phyloP scores from a whole-genome alignment of 805 yeast genomes.

The Kuraishia cidri region DNA sequence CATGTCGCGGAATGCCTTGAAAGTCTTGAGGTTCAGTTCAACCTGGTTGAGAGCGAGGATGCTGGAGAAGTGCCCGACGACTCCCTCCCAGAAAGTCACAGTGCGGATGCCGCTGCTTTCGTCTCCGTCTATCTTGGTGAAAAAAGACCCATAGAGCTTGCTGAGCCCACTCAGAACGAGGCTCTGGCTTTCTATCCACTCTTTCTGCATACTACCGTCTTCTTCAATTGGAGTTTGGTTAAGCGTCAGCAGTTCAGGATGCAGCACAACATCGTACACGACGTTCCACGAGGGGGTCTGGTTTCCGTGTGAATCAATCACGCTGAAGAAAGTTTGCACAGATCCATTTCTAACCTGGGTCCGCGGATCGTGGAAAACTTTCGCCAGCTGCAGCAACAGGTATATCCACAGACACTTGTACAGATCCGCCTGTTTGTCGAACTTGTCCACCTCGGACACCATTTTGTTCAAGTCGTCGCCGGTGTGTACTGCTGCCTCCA shows the following conservation, averaged over 20 bases:
- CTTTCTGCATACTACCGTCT: constrained; percentile 7
- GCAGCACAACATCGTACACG: constrained; percentile 56
- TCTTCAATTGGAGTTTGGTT: background rate
- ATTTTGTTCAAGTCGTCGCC: constrained; percentile 15
- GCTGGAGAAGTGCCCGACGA: constrained; percentile 38
- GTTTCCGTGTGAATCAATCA: constrained; percentile 63
- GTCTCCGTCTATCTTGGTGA: constrained; percentile 27
- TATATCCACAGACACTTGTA: constrained; percentile 51
- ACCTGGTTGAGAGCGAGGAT: constrained; percentile 30
- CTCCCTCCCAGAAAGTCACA: constrained; percentile 42
- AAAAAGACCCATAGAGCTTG: constrained; percentile 46
- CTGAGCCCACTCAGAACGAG: constrained; percentile 60
- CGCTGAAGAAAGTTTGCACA: constrained; percentile 78
- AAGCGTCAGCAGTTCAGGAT: constrained; percentile 29
- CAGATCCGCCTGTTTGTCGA: constrained; percentile 13
- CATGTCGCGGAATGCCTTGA: constrained; percentile 41
- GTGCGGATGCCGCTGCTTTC: constrained; percentile 2
- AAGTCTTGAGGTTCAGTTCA: constrained; percentile 47
- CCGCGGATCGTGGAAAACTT: constrained; percentile 54
- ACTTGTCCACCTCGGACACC: constrained; percentile 11
- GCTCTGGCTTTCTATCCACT: constrained; percentile 54
- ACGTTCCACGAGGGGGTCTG: constrained; percentile 57
- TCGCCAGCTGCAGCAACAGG: constrained; percentile 51
- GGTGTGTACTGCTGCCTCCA: constrained; percentile 9
- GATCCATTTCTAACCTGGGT: constrained; percentile 87